Percentiles rank a stretch among this genome's conserved stretches.
These are phyloP conservation scores for Synura sp. DNA, from an alignment of 352 stramenopile species.

Conservation along the genomic window DNA sequence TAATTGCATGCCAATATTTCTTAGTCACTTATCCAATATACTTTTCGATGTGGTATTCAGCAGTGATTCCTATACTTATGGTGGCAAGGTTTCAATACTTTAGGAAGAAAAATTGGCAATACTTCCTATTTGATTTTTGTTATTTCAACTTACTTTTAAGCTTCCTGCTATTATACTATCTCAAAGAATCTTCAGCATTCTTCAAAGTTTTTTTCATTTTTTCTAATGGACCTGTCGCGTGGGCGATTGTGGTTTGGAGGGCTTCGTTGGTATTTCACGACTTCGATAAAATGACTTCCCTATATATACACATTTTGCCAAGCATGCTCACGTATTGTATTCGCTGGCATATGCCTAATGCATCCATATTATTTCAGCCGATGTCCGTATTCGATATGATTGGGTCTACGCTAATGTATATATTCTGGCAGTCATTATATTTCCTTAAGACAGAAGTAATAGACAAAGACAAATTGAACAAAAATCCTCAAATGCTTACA, in stretches of 20 bases:
- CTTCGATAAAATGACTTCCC: constrained; percentile 53
- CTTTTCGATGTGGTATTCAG: constrained; percentile 51
- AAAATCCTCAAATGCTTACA: constrained; percentile 50
- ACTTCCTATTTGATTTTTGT: constrained; percentile 61
- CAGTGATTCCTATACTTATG: constrained; percentile 51
- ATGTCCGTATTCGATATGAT: background rate
- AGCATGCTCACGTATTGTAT: constrained; percentile 49
- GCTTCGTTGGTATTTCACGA: constrained; percentile 59
- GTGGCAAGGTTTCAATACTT: constrained; percentile 48
- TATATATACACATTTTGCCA: constrained; percentile 55
- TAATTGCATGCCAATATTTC: constrained; percentile 53
- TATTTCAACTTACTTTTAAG: constrained; percentile 53
- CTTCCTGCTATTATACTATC: constrained; percentile 49
- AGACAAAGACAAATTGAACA: constrained; percentile 48
- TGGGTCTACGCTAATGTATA: constrained; percentile 45
- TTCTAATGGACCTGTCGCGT: constrained; percentile 51
- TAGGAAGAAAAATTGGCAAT: constrained; percentile 50
- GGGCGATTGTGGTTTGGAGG: constrained; percentile 54
- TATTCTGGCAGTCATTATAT: constrained; percentile 55
- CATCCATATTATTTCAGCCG: background rate
- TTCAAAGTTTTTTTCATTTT: constrained; percentile 54
- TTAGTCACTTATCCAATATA: constrained; percentile 47
- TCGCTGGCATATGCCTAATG: constrained; percentile 46
- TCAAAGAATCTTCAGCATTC: constrained; percentile 36
- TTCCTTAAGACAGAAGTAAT: constrained; percentile 56